Evolutionary conservation across 306 rosid species (phyloP).

Genomic region (Prunus davidiana): DNA sequence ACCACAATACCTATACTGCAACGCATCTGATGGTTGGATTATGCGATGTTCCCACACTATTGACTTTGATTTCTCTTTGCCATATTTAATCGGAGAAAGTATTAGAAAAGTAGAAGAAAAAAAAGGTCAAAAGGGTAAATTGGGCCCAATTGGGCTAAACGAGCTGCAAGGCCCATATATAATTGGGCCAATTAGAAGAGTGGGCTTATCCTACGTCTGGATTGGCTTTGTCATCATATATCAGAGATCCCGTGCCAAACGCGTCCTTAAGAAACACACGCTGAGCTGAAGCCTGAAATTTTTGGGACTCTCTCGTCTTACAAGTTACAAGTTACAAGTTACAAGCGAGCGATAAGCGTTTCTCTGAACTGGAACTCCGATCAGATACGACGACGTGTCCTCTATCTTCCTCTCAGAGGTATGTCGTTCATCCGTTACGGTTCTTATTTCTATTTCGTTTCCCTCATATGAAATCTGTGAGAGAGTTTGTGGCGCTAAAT

Average conservation of each 20-base stretch:
- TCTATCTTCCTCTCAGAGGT: background rate
- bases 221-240: background rate
- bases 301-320: background rate
- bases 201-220: background rate
- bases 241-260: background rate
- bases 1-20: too few relatives aligned
- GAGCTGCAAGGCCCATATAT: background rate
- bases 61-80: too few relatives aligned
- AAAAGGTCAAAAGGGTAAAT: too few relatives aligned
- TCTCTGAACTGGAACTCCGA: constrained; percentile 17
- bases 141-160: background rate
- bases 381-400: constrained; percentile 5
- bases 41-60: too few relatives aligned
- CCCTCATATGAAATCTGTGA: background rate
- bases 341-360: background rate
- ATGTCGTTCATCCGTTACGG: background rate
- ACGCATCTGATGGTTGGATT: too few relatives aligned
- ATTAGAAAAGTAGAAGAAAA: too few relatives aligned
- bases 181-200: too few relatives aligned
- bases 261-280: background rate
- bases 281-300: background rate
- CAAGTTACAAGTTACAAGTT: background rate
- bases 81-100: too few relatives aligned
- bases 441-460: background rate
- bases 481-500: background rate